Evolutionary conservation across 75 land plant species (phyloP).

Genomic region (Selaginella moellendorffii): DNA sequence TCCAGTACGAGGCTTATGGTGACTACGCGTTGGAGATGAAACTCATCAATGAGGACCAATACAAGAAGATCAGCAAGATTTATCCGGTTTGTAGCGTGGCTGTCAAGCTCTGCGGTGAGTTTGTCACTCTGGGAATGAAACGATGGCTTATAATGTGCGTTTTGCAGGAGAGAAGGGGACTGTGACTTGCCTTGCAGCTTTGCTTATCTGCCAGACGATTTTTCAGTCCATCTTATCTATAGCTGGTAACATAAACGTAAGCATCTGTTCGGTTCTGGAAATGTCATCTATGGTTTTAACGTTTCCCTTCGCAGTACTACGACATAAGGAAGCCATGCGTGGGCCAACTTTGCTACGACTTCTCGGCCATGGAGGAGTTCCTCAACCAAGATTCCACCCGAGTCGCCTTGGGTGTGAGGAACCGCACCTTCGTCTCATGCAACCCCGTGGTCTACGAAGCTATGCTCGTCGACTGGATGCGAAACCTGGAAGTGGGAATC

Average conservation of each 20-base stretch:
- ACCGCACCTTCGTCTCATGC: conserved; percentile 79
- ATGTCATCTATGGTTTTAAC: not conserved
- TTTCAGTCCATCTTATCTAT: conserved; percentile 53
- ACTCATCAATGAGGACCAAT: conserved; percentile 41
- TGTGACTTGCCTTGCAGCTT: conserved; percentile 60
- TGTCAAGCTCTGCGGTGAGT: conserved; percentile 76
- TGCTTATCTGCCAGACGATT: conserved; percentile 64
- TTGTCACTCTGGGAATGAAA: not conserved
- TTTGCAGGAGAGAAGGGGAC: conserved; percentile 68
- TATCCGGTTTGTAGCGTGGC: conserved; percentile 60
- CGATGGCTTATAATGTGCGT: conserved; percentile 1
- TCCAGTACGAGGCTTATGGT: conserved; percentile 90
- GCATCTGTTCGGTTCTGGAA: conserved; percentile 1
- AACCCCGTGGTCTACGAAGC: conserved; percentile 81
- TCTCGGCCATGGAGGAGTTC: conserved; percentile 82
- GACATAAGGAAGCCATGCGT: conserved; percentile 79
- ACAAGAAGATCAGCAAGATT: conserved; percentile 48
- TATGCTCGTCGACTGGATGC: conserved; percentile 97
- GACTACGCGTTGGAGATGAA: conserved; percentile 89
- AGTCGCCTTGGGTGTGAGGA: conserved; percentile 72
- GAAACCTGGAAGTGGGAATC: conserved; percentile 95
- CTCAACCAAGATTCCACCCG: conserved; percentile 55
- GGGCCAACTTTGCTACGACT: conserved; percentile 90
- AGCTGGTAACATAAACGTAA: conserved; percentile 69
- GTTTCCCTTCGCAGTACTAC: conserved; percentile 54